Evolutionary conservation across 2,329 filamentous ascomycete species (phyloP), one percentile per base, ranked within the genome.

Genomic region (Colletotrichum phormii): DNA sequence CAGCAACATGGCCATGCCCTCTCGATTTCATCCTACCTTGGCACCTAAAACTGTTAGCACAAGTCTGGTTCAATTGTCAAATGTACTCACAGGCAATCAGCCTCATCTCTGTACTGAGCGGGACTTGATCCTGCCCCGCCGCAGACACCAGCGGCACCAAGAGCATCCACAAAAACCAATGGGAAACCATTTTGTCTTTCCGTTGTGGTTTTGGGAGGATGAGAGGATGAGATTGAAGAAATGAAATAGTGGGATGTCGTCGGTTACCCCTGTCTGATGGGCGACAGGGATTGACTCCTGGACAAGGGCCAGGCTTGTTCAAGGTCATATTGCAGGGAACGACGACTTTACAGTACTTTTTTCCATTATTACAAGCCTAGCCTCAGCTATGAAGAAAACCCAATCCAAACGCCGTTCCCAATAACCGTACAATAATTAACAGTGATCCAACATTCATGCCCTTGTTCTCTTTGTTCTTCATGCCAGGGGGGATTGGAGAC

Each of bases 11-110:
- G 51, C 4, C 8, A 24, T 11, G 18, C 2, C 13, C 11, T 24
- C n/a, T 26, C 13, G n/a, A 22, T n/a, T 5, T 4, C 4, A 24
- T 49, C 29, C 15, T 60, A 71, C 71, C 15, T 18, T 60, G 9
- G 61, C 42, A 57, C 58, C 71, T 73, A 57, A 3, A 4, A 3
- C 11, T n/a, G 42, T 68, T 22, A 70, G 61, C 18, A 1, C 7
- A 42, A 9, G 22, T 11, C 13, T 37, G 22, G 4, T 9, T 35
- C 6, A 11, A 31, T 13, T 2, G 18, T 58, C 9, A n/a, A 26
- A 42, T 13, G 22, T 26, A 73, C 71, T 65, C 26, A 73, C 71
- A 71, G 12, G 66, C 66, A 26, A 73, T 58, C 1, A 71, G 61
- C n/a, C 26, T 58, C 31, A 57, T 53, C 54, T 70, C 26, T 11